Percentiles rank a stretch among this genome's conserved stretches.
These are phyloP conservation scores for Nidula microcarpa DNA, from an alignment of 768 basidiomycete genomes.

Conservation along the genomic window DNA sequence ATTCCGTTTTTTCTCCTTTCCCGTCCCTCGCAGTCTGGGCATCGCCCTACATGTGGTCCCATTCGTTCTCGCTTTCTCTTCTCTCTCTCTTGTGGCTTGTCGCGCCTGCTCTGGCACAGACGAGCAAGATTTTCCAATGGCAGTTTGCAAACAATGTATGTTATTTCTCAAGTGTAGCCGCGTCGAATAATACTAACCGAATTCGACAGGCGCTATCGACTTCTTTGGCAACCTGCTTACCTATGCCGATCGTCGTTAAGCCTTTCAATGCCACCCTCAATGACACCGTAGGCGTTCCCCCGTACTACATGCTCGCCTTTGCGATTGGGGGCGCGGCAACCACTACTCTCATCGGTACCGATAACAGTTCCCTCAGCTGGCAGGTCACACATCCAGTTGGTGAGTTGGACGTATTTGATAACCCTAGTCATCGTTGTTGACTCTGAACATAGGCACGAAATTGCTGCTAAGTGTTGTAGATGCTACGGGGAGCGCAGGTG, in stretches of 20 bases:
- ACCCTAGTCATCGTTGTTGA: neutral
- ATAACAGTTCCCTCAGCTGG: slow-evolving; percentile 30
- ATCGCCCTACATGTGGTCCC: neutral
- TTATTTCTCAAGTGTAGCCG: neutral
- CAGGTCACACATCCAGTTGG: slow-evolving; percentile 33
- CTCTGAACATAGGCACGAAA: slow-evolving; percentile 24
- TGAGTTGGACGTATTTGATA: slow-evolving; percentile 14
- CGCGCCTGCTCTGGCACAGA: slow-evolving; percentile 8
- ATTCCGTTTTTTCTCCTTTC: neutral
- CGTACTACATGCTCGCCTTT: slow-evolving; percentile 41
- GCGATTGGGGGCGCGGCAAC: slow-evolving; percentile 29
- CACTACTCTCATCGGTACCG: slow-evolving; percentile 29
- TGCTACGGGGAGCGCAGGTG: slow-evolving; percentile 28
- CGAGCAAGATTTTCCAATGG: slow-evolving; percentile 24
- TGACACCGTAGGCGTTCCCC: slow-evolving; percentile 19
- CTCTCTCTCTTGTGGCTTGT: neutral
- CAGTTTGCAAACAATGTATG: slow-evolving; percentile 23
- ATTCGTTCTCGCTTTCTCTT: slow-evolving; percentile 1
- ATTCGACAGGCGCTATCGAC: slow-evolving; percentile 2
- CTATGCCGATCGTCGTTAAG: slow-evolving; percentile 19
- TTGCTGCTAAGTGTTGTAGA: slow-evolving; percentile 34
- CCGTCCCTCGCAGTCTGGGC: neutral
- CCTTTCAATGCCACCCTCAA: slow-evolving; percentile 12
- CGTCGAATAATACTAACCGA: neutral
- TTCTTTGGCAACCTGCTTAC: slow-evolving; percentile 21